Base-by-base conservation (phyloP, 75 land plant species). In the Chamaecyparis obtusa region DNA sequence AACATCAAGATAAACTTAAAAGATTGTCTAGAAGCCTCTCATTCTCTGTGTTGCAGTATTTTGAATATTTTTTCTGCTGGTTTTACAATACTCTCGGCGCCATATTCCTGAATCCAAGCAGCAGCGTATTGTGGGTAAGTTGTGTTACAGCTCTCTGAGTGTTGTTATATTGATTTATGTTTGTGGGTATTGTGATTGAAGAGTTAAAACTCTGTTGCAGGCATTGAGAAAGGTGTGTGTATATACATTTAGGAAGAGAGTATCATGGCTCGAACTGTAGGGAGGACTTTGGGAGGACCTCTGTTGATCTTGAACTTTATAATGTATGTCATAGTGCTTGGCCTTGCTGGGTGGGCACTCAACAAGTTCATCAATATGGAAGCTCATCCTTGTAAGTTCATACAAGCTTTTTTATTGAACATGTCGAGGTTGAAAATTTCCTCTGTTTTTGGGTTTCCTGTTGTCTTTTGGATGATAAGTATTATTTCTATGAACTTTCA, bases 281-380 rank as follows among this genome's bases (percentile, higher is more conserved):
- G 91, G 82, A 64, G 97, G 51, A 90, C 89, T 79, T 10, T 92
- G 55, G 92, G 94, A 67, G 91, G 89, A 84, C 95, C 96, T 21
- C 90, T 96, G 88, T 86, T 96, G 88, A 79, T 93, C 24, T 57
- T 94, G 74, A 96, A 94, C 90, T 85, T 94, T 83, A n/a, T 88
- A 1, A 89, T 94, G 96, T 93, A 92, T 69, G 15, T 92, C 0
- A 88, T 92, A 15, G 92, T 93, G 15, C 51, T 94, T 44, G 94
- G 91, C 5, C 87, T 93, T 77, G 93, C 96, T 32, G 94, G 96
- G 57, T 94, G 95, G 94, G 87, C 87, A 37, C 91, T 96, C 74
- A 90, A 96, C 90, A 86, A 89, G 71, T 90, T 86, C 87, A 93
- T 94, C 91, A 89, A 94, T 87, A 89, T 91, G 91, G 83, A 85